Evolutionary conservation across 352 stramenopile species (phyloP).

Genomic region (Globisporangium viniferum): DNA sequence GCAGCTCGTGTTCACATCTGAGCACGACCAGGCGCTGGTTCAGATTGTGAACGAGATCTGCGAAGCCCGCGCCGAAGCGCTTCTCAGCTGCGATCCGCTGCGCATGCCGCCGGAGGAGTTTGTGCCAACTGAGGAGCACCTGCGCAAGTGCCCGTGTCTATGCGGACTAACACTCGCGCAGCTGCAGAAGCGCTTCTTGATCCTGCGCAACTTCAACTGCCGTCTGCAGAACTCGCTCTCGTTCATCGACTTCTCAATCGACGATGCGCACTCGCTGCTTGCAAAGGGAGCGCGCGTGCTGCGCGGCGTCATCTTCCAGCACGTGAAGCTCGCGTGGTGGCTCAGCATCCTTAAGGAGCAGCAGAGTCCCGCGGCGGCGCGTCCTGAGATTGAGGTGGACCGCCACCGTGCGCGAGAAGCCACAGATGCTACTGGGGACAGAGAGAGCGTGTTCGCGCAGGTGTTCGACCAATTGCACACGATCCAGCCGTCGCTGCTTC

Average conservation of each 20-base stretch:
- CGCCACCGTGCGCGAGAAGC: constrained; percentile 70
- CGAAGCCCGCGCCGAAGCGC: constrained; percentile 66
- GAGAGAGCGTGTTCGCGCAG: constrained; percentile 84
- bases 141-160: constrained; percentile 50
- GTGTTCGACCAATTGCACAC: constrained; percentile 83
- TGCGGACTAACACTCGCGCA: constrained; percentile 41
- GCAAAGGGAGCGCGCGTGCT: constrained; percentile 53
- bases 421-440: constrained; percentile 48
- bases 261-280: constrained; percentile 59
- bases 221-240: constrained; percentile 81
- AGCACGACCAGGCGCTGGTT: constrained; percentile 73
- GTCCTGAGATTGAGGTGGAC: constrained; percentile 86
- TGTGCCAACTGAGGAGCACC: constrained; percentile 56
- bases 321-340: constrained; percentile 88
- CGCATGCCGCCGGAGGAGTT: constrained; percentile 84
- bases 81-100: constrained; percentile 79
- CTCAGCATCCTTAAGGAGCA: constrained; percentile 85
- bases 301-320: constrained; percentile 79
- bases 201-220: constrained; percentile 87
- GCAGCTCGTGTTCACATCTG: constrained; percentile 58
- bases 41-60: constrained; percentile 85
- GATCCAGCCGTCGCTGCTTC: constrained; percentile 81
- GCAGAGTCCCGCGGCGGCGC: constrained; percentile 71
- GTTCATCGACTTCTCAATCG: constrained; percentile 80
- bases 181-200: constrained; percentile 78